Evolutionary conservation across 169 alveolate species (phyloP).

Genomic region (Plasmodium vivax): DNA sequence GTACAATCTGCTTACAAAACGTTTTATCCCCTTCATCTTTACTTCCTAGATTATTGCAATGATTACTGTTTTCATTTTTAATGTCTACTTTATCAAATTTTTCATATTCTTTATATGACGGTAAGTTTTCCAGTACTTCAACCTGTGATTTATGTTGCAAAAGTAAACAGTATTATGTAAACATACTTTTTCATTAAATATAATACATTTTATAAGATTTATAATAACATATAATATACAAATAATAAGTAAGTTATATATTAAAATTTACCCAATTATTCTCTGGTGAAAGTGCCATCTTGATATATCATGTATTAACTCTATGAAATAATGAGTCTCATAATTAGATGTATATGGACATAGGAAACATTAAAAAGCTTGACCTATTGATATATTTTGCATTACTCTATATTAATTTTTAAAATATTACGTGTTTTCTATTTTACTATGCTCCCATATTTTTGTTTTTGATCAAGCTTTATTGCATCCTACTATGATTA

Average conservation of each 20-base stretch:
- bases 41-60: neutral
- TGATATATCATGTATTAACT: no score
- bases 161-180: neutral
- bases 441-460: neutral
- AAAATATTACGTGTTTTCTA: neutral
- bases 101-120: no score
- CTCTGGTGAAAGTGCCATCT: no score
- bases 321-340: no score
- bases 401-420: no score
- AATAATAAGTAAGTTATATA: no score
- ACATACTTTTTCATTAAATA: neutral
- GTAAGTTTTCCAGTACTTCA: neutral
- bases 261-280: no score
- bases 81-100: neutral
- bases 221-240: no score
- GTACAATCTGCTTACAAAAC: neutral
- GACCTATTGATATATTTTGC: no score
- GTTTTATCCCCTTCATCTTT: neutral
- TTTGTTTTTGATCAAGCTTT: neutral
- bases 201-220: no score
- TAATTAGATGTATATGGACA: no score
- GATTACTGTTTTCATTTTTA: neutral
- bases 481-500: neutral
- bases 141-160: neutral
- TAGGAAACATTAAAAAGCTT: no score